These are phyloP conservation scores for Yamadazyma songkhlaensis DNA, from an alignment of 1,139 yeast genomes.

Conservation along the genomic window DNA sequence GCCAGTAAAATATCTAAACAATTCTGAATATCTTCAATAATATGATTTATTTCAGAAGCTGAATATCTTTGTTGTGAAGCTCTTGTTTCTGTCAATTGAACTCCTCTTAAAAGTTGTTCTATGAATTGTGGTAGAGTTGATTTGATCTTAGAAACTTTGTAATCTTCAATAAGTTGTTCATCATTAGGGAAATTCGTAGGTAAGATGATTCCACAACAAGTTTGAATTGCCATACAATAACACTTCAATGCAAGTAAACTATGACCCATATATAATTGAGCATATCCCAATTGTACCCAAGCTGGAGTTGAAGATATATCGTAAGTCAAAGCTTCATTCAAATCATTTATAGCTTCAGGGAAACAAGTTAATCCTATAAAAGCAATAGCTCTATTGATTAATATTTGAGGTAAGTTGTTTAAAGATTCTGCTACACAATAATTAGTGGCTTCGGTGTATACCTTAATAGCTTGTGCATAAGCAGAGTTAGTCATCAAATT, in stretches of 20 bases:
- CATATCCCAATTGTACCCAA: constrained; percentile 47
- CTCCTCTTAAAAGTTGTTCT: constrained; percentile 34
- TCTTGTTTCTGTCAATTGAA: constrained; percentile 38
- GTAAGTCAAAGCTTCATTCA: constrained; percentile 28
- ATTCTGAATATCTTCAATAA: constrained; percentile 28
- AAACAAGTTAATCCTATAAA: constrained; percentile 43
- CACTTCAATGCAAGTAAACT: constrained; percentile 33
- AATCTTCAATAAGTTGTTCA: constrained; percentile 16
- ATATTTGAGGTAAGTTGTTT: constrained; percentile 30
- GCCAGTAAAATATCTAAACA: constrained; percentile 24
- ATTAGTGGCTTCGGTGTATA: constrained; percentile 38
- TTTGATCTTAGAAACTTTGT: constrained; percentile 20
- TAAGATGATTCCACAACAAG: constrained; percentile 30
- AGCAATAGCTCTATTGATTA: constrained; percentile 43
- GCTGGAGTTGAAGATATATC: constrained; percentile 41
- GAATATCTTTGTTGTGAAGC: constrained; percentile 37
- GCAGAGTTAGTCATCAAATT: constrained; percentile 37
- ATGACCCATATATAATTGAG: constrained; percentile 43
- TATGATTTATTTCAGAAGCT: constrained; percentile 18
- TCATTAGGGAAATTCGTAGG: constrained; percentile 24
- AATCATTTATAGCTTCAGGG: constrained; percentile 39
- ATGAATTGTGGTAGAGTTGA: constrained; percentile 40
- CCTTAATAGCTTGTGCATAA: constrained; percentile 41
- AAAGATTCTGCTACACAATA: constrained; percentile 16
- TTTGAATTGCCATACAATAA: constrained; percentile 31